Base-by-base conservation (phyloP, 305 asterid species). In the Solanum hybrid region DNA sequence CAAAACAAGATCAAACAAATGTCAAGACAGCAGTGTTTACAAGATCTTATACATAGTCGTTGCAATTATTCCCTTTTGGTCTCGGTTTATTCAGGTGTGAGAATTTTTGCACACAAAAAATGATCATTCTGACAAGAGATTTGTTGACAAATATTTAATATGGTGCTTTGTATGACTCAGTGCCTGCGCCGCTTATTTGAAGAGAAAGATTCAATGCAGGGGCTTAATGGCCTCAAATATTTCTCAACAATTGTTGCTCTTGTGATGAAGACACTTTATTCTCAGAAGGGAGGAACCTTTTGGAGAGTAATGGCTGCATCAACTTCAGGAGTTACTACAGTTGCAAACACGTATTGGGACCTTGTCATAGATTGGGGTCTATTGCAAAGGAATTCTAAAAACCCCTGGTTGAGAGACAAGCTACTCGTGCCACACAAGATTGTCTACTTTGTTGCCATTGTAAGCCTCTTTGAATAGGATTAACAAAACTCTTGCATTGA, bases 391-490 rank as follows among this genome's bases (percentile, higher is more conserved):
- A 89, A 90, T 31, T 91, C 98, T 4, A 94, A 86, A 83, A 95
- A 97, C 64, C 97, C 94, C 64, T 95, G 98, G 98, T 92, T 96
- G 90, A 94, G 99, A 91, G 98, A 97, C 89, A 96, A 95, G 91
- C 97, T 97, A 87, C 92, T 97, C 89, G 89, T 97, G 57, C 83
- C 96, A 6, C 94, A 93, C 93, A 94, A 92, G 91, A 90, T 94
- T 5, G 96, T 97, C 12, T 97, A 97, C 89, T 94, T 93, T 89
- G 93, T 86, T 85, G 98, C 98, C 79, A 95, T 97, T 24, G 99
- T 97, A 91, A 96, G 97, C 71, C 42, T 57, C 1, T 89, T 64
- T 77, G 8, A 39, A 37, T 7, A 31, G 39, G 8, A 34, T n/a
- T 13, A 24, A 57, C 46, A 82, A 33, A 74, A 91, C 91, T 67